These are phyloP conservation scores for Pichia sp. DNA, from an alignment of 1,139 yeast genomes.

Conservation along the genomic window DNA sequence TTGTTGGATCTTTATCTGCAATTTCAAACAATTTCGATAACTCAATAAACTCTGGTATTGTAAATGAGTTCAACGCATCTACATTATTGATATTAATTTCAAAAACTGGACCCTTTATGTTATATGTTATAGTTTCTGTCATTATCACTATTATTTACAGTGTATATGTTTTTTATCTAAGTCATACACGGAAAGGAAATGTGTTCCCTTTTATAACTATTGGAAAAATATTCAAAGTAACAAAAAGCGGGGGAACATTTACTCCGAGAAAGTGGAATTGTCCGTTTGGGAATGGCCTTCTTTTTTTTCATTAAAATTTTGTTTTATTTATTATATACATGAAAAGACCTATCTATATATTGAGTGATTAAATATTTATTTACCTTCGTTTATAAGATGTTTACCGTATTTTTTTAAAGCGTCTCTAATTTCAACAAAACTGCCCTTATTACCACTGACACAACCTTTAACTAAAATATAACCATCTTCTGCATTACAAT, in stretches of 20 bases:
- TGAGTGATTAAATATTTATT: slow-evolving; percentile 1
- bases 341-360: neutral
- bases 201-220: neutral
- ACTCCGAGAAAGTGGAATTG: neutral
- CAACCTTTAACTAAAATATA: slow-evolving; percentile 81
- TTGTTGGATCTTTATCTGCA: slow-evolving; percentile 63
- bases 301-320: neutral
- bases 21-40: slow-evolving; percentile 55
- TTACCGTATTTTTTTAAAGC: slow-evolving; percentile 45
- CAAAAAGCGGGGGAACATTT: neutral
- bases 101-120: slow-evolving; percentile 35
- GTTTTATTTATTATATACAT: neutral
- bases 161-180: neutral
- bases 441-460: slow-evolving; percentile 83
- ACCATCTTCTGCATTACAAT: slow-evolving; percentile 75
- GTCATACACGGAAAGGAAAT: neutral
- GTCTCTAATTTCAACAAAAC: slow-evolving; percentile 71
- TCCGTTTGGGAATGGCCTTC: neutral
- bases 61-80: slow-evolving; percentile 58
- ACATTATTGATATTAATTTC: slow-evolving; percentile 68
- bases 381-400: slow-evolving; percentile 19
- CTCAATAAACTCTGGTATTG: slow-evolving; percentile 56
- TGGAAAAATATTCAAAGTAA: neutral
- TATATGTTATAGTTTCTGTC: slow-evolving; percentile 10
- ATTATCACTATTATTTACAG: neutral